A percentile compares a stretch with the other conserved stretches of the same genome.
Evolutionary conservation across 805 yeast genomes (phyloP).

Genomic region (Candida pseudofarinosa): DNA sequence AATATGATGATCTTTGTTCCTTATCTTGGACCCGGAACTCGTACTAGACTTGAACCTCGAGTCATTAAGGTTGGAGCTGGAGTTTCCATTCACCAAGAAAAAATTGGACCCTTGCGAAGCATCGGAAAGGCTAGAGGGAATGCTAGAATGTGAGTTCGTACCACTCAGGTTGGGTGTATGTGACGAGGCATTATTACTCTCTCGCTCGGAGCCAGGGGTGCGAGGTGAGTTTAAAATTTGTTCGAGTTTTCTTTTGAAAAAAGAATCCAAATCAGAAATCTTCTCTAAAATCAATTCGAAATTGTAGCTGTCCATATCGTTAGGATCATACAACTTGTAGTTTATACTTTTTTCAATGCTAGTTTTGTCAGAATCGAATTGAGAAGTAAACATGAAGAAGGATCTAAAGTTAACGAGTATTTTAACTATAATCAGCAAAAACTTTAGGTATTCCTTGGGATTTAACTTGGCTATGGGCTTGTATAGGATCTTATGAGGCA

Average conservation of each 20-base stretch:
- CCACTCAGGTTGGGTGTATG: neutral
- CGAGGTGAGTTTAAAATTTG: neutral
- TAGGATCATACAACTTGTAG: conserved; percentile 2
- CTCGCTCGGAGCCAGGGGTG: neutral
- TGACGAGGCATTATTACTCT: neutral
- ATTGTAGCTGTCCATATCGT: conserved; percentile 8
- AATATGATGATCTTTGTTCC: conserved; percentile 8
- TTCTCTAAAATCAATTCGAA: conserved; percentile 17
- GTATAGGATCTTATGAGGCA: conserved; percentile 40
- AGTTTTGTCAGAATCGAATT: conserved; percentile 4
- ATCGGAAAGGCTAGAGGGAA: neutral
- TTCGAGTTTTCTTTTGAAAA: conserved; percentile 10
- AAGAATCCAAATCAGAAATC: conserved; percentile 12
- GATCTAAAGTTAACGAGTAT: conserved; percentile 32
- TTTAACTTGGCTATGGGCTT: conserved; percentile 37
- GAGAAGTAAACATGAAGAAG: conserved; percentile 13
- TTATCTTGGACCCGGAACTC: neutral
- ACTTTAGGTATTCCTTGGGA: conserved; percentile 33
- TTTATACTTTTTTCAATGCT: conserved; percentile 9
- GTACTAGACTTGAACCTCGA: neutral
- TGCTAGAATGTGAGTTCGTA: neutral
- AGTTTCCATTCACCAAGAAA: neutral
- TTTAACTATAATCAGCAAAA: conserved; percentile 34
- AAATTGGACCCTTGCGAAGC: neutral
- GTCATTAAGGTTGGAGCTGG: neutral